Conservation (phyloP, 371 early-diverging fungal genomes). For the Globomyces sp. region DNA sequence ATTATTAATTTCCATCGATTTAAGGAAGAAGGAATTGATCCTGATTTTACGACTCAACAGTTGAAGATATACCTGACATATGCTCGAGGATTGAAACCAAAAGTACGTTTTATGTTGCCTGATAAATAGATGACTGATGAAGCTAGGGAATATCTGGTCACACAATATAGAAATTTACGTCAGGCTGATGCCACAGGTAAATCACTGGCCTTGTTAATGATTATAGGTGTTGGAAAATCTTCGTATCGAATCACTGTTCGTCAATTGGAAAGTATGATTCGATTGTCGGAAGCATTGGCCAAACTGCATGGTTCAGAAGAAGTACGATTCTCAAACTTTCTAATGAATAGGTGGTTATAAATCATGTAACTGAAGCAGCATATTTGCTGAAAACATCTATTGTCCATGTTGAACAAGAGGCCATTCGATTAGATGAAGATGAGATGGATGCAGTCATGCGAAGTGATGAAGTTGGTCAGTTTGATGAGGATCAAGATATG, state of each 20-base stretch:
- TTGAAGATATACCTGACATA: constrained; percentile 85
- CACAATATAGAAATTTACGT: constrained; percentile 88
- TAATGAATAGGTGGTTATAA: constrained; percentile 27
- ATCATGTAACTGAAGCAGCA: constrained; percentile 91
- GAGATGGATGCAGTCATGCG: constrained; percentile 4
- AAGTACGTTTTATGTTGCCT: constrained; percentile 31
- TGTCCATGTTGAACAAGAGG: constrained; percentile 88
- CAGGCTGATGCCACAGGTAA: constrained; percentile 73
- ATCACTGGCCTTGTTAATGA: too few species aligned
- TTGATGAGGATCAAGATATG: constrained; percentile 19
- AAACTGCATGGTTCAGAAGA: constrained; percentile 72
- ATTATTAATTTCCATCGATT: constrained; percentile 90
- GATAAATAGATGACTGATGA: constrained; percentile 68
- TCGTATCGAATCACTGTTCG: constrained; percentile 98
- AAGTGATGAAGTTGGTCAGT: constrained; percentile 23
- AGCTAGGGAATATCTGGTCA: constrained; percentile 75
- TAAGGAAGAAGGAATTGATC: constrained; percentile 66
- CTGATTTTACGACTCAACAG: constrained; percentile 74
- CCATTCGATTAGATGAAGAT: constrained; percentile 70
- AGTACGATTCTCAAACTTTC: constrained; percentile 41
- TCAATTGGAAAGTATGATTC: constrained; percentile 97
- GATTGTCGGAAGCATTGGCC: constrained; percentile 97
- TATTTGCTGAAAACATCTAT: constrained; percentile 89
- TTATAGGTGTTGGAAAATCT: constrained; percentile 60
- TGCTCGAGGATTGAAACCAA: constrained; percentile 86